These are phyloP conservation scores for Podila clonocystis DNA, from an alignment of 192 early-diverging fungal genomes.

Conservation along the genomic window DNA sequence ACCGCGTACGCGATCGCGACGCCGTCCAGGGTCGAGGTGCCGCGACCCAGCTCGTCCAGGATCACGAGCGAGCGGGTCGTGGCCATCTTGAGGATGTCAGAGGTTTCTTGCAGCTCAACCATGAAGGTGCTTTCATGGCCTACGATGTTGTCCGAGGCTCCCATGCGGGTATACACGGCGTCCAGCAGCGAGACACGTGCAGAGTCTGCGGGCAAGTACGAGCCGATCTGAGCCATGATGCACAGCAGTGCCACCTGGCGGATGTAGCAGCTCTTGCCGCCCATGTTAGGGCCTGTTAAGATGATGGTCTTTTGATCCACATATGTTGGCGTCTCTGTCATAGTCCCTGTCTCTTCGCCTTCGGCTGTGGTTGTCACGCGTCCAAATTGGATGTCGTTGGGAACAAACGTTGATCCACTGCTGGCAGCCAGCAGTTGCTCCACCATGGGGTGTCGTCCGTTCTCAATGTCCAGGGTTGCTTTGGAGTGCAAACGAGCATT, in stretches of 20 bases:
- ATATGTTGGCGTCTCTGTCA: background rate
- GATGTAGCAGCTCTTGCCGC: conserved; percentile 76
- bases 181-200: conserved; percentile 77
- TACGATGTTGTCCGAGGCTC: conserved; percentile 75
- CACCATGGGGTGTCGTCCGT: conserved; percentile 80
- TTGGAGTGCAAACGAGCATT: background rate
- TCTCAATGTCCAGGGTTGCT: conserved; percentile 60
- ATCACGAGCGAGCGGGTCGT: conserved; percentile 72
- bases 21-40: conserved; percentile 81
- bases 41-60: conserved; percentile 85
- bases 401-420: conserved; percentile 56
- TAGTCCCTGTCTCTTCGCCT: background rate
- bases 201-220: conserved; percentile 73
- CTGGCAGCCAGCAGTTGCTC: conserved; percentile 57
- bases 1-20: conserved; percentile 75
- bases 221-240: conserved; percentile 79
- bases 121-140: conserved; percentile 80
- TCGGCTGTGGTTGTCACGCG: conserved; percentile 14
- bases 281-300: conserved; percentile 84
- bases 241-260: conserved; percentile 67
- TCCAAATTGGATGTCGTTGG: conserved; percentile 68
- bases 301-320: conserved; percentile 49
- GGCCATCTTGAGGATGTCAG: conserved; percentile 74
- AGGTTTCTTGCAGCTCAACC: conserved; percentile 81
- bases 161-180: conserved; percentile 77